Evolutionary conservation across 495 filamentous ascomycete genomes (phyloP), one percentile per base, ranked within the genome.

Genomic region (Trichoderma erinaceum): DNA sequence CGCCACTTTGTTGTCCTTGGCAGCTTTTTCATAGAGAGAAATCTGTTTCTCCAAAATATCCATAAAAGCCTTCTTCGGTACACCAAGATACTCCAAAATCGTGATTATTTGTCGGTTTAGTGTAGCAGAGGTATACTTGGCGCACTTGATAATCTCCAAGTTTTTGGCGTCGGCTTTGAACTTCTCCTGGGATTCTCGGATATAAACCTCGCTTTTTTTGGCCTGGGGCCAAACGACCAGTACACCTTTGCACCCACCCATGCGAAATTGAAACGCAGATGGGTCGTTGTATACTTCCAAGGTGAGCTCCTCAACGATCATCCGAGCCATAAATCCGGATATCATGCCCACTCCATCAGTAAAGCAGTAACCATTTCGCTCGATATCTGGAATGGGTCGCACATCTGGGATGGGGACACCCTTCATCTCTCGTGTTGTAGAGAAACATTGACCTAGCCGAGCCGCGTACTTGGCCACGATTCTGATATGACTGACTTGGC

Each of bases 301-400:
- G 0, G 83, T 79, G 25, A 93, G 82, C 67, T 93, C 88, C 5
- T 82, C 75, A 23, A 87, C 81, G 21, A 92, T 83, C 74, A 93
- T 85, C 43, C 84, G 76, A 0, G 92, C 91, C 43, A 97, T 81
- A 70, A 90, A 88, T 5, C 77, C 76, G 0, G 94, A 97, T 41
- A 99, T 95, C 76, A 91, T 96, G 15, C 96, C 96, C 52, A 99
- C 91, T 4, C 95, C 96, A 75, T 99, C 95, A 0, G 92, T 93
- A 75, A 98, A 98, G 64, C 75, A 86, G 74, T 83, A 88, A 0
- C 81, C 84, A 63, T 89, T 86, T 7, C 83, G 82, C 46, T 84
- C 79, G 8, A 97, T 81, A 68, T 98, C 95, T 2, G 79, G 67
- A 15, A 89, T 87, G 3, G 76, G 72, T 23, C 78, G 77, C 8